phyloP scores from a whole-genome alignment of 148 eudicot species.

The Hydrangea macrophylla region DNA sequence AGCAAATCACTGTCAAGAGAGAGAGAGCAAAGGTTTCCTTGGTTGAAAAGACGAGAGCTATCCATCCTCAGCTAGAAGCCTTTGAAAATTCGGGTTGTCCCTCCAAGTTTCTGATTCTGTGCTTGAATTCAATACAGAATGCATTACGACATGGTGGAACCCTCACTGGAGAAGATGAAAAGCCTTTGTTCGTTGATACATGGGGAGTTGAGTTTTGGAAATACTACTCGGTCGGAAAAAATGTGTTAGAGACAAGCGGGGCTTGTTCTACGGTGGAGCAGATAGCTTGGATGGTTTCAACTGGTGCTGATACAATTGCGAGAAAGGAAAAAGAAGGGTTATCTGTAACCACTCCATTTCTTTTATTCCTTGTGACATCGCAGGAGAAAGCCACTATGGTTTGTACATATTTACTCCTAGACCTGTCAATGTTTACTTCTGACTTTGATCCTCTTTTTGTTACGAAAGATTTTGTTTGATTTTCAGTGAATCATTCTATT shows the following conservation, averaged over 20 bases:
- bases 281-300: constrained; percentile 70
- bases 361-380: constrained; percentile 66
- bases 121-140: constrained; percentile 56
- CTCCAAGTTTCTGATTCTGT: constrained; percentile 56
- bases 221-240: constrained; percentile 39
- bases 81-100: constrained; percentile 33
- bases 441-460: neutral
- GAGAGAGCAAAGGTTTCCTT: constrained; percentile 16
- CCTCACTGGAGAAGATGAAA: constrained; percentile 20
- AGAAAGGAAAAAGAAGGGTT: constrained; percentile 53
- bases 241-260: constrained; percentile 50
- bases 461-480: too few relatives aligned
- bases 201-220: constrained; percentile 80
- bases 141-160: constrained; percentile 30
- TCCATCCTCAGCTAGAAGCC: neutral
- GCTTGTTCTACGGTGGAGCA: constrained; percentile 47
- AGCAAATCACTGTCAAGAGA: constrained; percentile 15
- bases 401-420: constrained; percentile 10
- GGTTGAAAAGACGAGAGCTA: constrained; percentile 10
- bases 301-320: constrained; percentile 61
- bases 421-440: neutral
- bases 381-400: constrained; percentile 66
- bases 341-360: constrained; percentile 43
- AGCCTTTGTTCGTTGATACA: constrained; percentile 36
- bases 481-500: too few relatives aligned